Evolutionary conservation across 192 early-diverging fungal species (phyloP), one percentile per base, ranked within the genome.

Genomic region (Podochytrium sp.): DNA sequence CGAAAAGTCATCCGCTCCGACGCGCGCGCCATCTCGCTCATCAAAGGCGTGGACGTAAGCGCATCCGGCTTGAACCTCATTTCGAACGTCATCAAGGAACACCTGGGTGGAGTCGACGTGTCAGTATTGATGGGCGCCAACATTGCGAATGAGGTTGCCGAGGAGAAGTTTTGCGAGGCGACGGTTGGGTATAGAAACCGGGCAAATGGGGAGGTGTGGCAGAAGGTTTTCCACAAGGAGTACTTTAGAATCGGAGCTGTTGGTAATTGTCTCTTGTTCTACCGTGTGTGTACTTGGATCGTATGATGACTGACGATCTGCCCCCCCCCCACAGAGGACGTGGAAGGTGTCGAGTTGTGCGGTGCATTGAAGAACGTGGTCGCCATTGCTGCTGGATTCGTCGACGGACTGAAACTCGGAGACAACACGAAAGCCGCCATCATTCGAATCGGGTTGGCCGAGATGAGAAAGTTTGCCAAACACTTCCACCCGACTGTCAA

Each of bases 361-460:
- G 97, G 97, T 49, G 97, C 97, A 7, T 80, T 99, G 38, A 99
- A 99, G 85, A 99, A 99, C 87, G 90, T 99, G 18, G 90, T 99
- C n/a, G 97, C 97, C 20, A 90, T 99, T 60, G 97, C 92, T 25
- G 97, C 95, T 38, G 97, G 97, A 56, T 86, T 98, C 62, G 90
- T 96, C 53, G 96, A 99, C 80, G 96, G 97, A 23, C 85, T 98
- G 61, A 92, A 92, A 75, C 81, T 90, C 38, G 97, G 96, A 41
- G 93, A 95, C 79, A 99, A 99, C 83, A 92, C 97, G 23, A 98
- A 99, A 84, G 97, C 97, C 0, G 96, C 97, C 7, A 94, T 99
- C 58, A 98, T 99, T 60, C 90, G 97, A 53, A 89, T 96, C 34
- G 97, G 97, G 37, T 82, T 98, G 56, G 85, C 94, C 72, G 97